A percentile compares a stretch with the other conserved stretches of the same genome.
Conservation (phyloP, 2,329 filamentous ascomycete genomes). For the Sclerotinia minor region DNA sequence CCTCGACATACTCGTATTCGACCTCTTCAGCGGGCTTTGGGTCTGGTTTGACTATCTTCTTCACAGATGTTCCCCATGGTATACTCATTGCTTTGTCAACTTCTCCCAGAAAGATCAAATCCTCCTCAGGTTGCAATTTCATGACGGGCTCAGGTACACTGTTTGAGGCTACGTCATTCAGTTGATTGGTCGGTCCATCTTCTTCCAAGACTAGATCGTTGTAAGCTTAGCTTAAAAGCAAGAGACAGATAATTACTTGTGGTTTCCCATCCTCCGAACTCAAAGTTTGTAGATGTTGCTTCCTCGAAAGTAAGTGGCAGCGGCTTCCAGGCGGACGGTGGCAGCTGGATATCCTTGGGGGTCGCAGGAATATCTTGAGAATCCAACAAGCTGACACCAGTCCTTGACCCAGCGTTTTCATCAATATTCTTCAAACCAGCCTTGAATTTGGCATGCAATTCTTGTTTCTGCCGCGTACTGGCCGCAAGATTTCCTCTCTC, state of each 20-base stretch:
- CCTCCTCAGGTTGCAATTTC: slow-evolving; percentile 22
- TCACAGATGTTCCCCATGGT: slow-evolving; percentile 3
- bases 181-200: neutral
- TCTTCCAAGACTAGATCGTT: slow-evolving; percentile 14
- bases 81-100: slow-evolving; percentile 20
- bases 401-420: neutral
- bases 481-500: slow-evolving; percentile 12
- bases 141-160: neutral
- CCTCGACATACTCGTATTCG: slow-evolving; percentile 19
- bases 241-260: neutral
- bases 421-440: slow-evolving; percentile 15
- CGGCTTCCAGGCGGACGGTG: neutral
- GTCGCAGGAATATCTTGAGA: neutral
- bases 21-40: neutral
- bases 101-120: slow-evolving; percentile 27
- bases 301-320: neutral
- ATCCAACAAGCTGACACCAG: slow-evolving; percentile 2
- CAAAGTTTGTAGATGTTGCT: neutral
- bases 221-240: slow-evolving; percentile 1
- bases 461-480: slow-evolving; percentile 18
- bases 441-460: slow-evolving; percentile 21
- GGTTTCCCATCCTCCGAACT: slow-evolving; percentile 19
- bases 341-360: neutral
- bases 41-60: slow-evolving; percentile 4
- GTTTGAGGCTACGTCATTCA: neutral